Evolutionary conservation across 1,139 yeast species (phyloP), one percentile per base, ranked within the genome.

Genomic region (Geotrichum europaeum): DNA sequence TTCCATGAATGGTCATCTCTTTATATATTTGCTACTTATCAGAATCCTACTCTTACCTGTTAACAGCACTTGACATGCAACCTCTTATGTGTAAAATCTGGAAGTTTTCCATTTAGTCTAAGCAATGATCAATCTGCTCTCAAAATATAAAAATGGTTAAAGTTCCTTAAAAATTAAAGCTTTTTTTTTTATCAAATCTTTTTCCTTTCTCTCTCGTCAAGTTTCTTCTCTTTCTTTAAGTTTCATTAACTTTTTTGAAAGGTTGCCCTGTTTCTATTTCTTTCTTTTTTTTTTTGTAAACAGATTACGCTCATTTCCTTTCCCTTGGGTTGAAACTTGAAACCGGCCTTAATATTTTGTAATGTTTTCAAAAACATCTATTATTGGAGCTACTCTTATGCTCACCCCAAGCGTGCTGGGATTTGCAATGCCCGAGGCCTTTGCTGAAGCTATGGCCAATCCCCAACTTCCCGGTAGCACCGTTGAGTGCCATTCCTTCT

Each of bases 381-480:
- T 40, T n/a, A 13, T 40, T 40, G 47, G 47, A n/a, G 47, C 22
- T 15, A 40, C 20, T n/a, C 10, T 40, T 2, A 40, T 40, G 47
- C 20, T 40, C n/a, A 18, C 47, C 13, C 10, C 47, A 40, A n/a
- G 47, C n/a, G 20, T 18, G 18, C 10, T 40, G 9, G 59, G 60
- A 7, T 43, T 30, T 40, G 60, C 62, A 30, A 54, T 60, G 57
- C 63, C 63, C 20, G 61, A 61, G 20, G 63, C 63, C 45, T 58
- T 25, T 43, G 63, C 63, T 10, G 9, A 52, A 2, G 63, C 63
- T 52, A 55, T 56, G 59, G 63, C 63, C 51, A 56, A 56, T 52
- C 60, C 63, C 53, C 63, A 61, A 30, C 57, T 56, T 36, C 61
- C 61, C 28, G 62, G 60, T n/a, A 6, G 59, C 47, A 47, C 60